Evolutionary conservation across 805 yeast species (phyloP), one percentile per base, ranked within the genome.

Genomic region (Maudiozyma barnettii): DNA sequence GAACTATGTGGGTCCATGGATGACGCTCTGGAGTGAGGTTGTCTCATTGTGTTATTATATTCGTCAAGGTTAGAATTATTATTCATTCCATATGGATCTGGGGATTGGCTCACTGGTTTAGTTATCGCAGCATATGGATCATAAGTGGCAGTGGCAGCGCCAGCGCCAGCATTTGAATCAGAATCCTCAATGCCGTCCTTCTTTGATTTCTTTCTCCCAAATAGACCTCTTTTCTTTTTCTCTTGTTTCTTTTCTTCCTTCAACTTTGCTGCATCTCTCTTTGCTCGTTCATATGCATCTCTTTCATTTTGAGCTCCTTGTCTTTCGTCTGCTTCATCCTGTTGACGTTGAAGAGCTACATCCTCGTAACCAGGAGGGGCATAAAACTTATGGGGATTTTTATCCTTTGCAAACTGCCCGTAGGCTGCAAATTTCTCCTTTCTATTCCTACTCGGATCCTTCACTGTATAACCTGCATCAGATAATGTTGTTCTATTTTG

Each of bases 371-470:
- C 72, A 42, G 63, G 59, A 16, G 74, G 74, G 1, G 73, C 72
- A 49, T 64, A 67, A 29, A 63, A 60, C 41, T 62, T 61, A 44
- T 64, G 63, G 33, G 60, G 57, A 3, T 61, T 58, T 44, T 63
- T 66, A 21, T 72, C 74, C 48, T 66, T 67, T 5, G 80, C 76
- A 56, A 64, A 73, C 22, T 68, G 66, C 1, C 72, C 66, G 51
- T 76, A 77, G 4, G 79, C 79, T 29, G 71, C 66, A 60, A 77
- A 71, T 50, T 71, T 68, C 52, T 69, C 67, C 51, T 67, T 67
- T 49, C 69, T 62, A 39, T 59, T 66, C 40, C 56, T 62, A 2
- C 60, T 63, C 13, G 64, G 55, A 36, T 58, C 62, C 49, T 69
- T 73, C 16, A 69, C 66, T 3, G 69, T 58, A 21, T 75, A 63